phyloP scores from a whole-genome alignment of 2,329 filamentous ascomycete species.

The Nothophaeocryptopus gaeumannii region DNA sequence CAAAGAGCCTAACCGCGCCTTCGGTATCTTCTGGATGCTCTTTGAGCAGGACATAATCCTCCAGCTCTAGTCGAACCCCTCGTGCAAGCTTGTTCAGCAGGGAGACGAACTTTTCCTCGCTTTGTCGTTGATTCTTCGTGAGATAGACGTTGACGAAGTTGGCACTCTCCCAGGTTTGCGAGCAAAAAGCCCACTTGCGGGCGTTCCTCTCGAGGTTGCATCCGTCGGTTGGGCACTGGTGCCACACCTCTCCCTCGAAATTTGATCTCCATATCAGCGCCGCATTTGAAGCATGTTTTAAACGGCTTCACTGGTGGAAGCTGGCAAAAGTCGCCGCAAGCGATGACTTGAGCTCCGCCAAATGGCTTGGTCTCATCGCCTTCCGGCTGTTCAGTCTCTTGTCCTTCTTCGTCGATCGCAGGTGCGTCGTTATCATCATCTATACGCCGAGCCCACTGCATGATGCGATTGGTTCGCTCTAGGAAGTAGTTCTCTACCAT shows the following conservation, averaged over 20 bases:
- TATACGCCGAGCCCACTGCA: too few species aligned
- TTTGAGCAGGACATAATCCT: constrained; percentile 5
- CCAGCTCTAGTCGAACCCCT: not conserved
- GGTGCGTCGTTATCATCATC: too few species aligned
- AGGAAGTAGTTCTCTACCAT: constrained; percentile 55
- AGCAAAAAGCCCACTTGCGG: constrained; percentile 53
- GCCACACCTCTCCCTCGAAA: too few species aligned
- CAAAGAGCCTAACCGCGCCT: constrained; percentile 48
- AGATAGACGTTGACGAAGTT: constrained; percentile 55
- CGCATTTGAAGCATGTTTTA: constrained; percentile 50
- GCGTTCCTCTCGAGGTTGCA: too few species aligned
- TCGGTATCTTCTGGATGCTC: constrained; percentile 42
- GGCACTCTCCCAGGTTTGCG: constrained; percentile 53
- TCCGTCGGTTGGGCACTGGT: too few species aligned
- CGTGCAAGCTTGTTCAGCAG: constrained; percentile 35
- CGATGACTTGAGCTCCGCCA: constrained; percentile 48
- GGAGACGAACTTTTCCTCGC: constrained; percentile 51
- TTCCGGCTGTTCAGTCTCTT: too few species aligned
- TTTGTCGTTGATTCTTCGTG: constrained; percentile 56
- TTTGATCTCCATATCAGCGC: constrained; percentile 21
- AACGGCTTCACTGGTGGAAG: constrained; percentile 61
- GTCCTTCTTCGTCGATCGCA: too few species aligned
- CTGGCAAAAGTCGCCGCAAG: constrained; percentile 58
- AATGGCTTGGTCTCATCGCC: constrained; percentile 26
- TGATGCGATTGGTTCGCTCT: too few species aligned